Evolutionary conservation across 2,329 filamentous ascomycete species (phyloP), one percentile per base, ranked within the genome.

Genomic region (Aphanocladium album): DNA sequence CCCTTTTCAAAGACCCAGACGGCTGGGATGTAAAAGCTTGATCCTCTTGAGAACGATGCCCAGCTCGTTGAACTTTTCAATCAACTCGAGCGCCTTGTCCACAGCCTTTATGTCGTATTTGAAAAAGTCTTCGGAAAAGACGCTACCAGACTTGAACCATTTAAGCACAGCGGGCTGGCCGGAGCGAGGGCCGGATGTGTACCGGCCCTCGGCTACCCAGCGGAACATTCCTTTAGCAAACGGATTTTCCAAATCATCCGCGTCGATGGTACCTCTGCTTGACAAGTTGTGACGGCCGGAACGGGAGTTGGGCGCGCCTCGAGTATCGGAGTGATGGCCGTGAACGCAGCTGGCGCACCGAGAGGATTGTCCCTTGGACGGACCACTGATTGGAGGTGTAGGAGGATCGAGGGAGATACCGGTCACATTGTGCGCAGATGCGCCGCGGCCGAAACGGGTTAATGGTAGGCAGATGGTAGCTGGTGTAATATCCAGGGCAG

Each of bases 81-180:
- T 69, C 51, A 77, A 70, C 17, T 66, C 39, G 17, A 43, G 39
- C 17, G 39, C 39, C 14, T 43, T 43, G 17, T 43, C 39, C 39
- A 43, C 39, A 16, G 39, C n/a, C 16, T 43, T 43, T 4, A 43
- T 43, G 39, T 43, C 39, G 5, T 73, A 69, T 0, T 61, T 61
- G 61, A 76, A 77, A 61, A 70, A 76, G 37, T 73, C 67, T 0
- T 56, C 56, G 39, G 70, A 68, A 55, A 72, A 75, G 53, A 72
- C 71, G 1, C 65, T 64, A 11, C 72, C 73, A 0, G 67, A 69
- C 65, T 76, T 77, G 67, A 76, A 77, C 70, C 73, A 74, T 60
- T 77, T 77, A 49, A 30, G 2, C 16, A 76, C 74, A 47, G 72
- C 74, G 14, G 62, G 46, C 60, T 77, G 66, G 37, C 71, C 74